A percentile compares a stretch with the other conserved stretches of the same genome.
These are phyloP conservation scores for Gracilaria domingensis DNA, from an alignment of 23 red algal species.

Conservation along the genomic window DNA sequence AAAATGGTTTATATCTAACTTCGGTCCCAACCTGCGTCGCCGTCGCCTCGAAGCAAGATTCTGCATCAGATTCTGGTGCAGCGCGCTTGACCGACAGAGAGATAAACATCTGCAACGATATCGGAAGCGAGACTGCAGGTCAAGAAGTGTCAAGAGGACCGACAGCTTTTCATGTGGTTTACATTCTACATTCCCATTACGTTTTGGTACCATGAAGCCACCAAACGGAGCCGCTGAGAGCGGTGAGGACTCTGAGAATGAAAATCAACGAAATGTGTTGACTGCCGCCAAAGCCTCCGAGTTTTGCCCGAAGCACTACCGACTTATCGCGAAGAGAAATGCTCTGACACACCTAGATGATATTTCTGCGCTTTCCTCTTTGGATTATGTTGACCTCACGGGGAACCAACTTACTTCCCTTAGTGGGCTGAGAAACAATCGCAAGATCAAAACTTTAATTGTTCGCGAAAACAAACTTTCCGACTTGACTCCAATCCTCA, in stretches of 20 bases:
- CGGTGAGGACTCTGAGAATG: conserved; percentile 46
- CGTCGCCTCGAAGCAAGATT: too few relatives aligned
- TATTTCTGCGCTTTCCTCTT: conserved; percentile 25
- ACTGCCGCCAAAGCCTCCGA: conserved; percentile 64
- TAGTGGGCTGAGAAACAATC: conserved; percentile 26
- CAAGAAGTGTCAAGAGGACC: not conserved
- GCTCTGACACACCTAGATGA: conserved; percentile 55
- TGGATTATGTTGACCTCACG: conserved; percentile 69
- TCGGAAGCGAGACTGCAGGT: too few relatives aligned
- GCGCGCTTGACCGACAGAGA: too few relatives aligned
- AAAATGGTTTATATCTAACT: too few relatives aligned
- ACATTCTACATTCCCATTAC: not conserved
- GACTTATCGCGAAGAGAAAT: conserved; percentile 31
- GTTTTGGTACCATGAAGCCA: not conserved
- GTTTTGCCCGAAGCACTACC: conserved; percentile 44
- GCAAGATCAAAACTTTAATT: conserved; percentile 56
- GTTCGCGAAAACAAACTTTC: conserved; percentile 44
- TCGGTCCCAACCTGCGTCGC: too few relatives aligned
- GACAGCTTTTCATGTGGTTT: not conserved
- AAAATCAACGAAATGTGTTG: conserved; percentile 5
- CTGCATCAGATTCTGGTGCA: too few relatives aligned
- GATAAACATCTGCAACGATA: too few relatives aligned
- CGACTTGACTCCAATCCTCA: conserved; percentile 22
- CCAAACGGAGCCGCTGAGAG: not conserved
- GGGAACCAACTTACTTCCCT: conserved; percentile 51